Percentiles rank a stretch among this genome's conserved stretches.
phyloP scores from a whole-genome alignment of 2,329 filamentous ascomycete species.

The Parastagonospora nodorum region DNA sequence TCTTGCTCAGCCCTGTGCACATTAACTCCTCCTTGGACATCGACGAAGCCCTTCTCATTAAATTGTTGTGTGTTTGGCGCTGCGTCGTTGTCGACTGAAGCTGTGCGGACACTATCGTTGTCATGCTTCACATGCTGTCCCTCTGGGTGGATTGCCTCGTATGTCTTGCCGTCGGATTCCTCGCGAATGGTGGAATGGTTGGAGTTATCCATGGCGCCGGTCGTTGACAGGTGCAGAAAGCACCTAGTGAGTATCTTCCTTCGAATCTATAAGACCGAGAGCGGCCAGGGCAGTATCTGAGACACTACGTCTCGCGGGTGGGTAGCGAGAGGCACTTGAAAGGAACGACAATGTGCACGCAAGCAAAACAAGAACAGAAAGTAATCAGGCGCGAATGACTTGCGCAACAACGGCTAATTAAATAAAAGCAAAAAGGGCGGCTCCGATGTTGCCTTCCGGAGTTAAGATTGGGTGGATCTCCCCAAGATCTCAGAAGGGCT shows the following conservation, averaged over 20 bases:
- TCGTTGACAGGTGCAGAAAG: constrained; percentile 17
- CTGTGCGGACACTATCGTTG: constrained; percentile 23
- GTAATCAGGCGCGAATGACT: not conserved
- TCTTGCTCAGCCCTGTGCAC: constrained; percentile 71
- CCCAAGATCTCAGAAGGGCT: constrained; percentile 10
- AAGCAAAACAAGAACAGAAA: constrained; percentile 6
- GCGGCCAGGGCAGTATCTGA: constrained; percentile 7
- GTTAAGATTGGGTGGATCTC: constrained; percentile 16
- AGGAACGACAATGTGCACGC: constrained; percentile 15
- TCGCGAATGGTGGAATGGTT: constrained; percentile 25
- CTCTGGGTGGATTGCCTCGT: constrained; percentile 36
- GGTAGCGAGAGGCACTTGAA: constrained; percentile 10
- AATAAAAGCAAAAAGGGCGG: constrained; percentile 8
- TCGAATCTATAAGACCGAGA: not conserved
- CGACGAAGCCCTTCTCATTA: constrained; percentile 20
- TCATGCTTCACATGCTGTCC: constrained; percentile 18
- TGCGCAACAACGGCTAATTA: constrained; percentile 8
- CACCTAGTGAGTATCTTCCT: constrained; percentile 11
- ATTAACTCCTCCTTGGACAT: constrained; percentile 54
- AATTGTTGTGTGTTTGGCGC: constrained; percentile 27
- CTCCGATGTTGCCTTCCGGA: constrained; percentile 9
- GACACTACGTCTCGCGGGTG: constrained; percentile 8
- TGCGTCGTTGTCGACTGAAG: constrained; percentile 27
- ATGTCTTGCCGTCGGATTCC: constrained; percentile 30
- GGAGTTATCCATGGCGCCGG: constrained; percentile 31